Conservation (phyloP, 2,329 filamentous ascomycete genomes). For the Ceratocystiopsis brevicomis region DNA sequence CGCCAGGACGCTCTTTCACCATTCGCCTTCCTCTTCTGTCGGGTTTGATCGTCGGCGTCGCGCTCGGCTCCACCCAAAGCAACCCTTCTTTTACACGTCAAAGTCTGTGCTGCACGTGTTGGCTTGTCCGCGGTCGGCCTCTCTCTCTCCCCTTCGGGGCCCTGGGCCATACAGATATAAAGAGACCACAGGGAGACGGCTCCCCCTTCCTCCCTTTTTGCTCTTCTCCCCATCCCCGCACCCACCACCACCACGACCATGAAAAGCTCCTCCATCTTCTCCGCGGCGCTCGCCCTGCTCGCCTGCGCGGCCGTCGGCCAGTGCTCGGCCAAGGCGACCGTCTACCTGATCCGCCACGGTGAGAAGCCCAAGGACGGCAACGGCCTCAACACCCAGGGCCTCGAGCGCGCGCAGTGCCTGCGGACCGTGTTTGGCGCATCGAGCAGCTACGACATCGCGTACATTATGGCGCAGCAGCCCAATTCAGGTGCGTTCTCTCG, state of each 20-base stretch:
- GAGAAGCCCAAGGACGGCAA: slow-evolving; percentile 36
- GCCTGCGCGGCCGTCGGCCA: neutral
- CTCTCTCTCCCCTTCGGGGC: too few relatives aligned
- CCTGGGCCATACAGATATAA: too few relatives aligned
- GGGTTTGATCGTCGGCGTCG: too few relatives aligned
- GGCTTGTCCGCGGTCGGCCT: too few relatives aligned
- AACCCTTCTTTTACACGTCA: too few relatives aligned
- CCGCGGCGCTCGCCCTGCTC: neutral
- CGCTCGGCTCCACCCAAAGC: too few relatives aligned
- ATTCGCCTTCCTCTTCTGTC: too few relatives aligned
- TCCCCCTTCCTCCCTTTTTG: too few relatives aligned
- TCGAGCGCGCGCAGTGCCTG: slow-evolving; percentile 39
- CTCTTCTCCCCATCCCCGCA: too few relatives aligned
- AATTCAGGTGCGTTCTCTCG: slow-evolving; percentile 21
- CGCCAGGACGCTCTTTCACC: too few relatives aligned
- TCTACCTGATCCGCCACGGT: slow-evolving; percentile 45
- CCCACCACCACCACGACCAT: neutral
- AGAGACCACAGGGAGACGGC: too few relatives aligned
- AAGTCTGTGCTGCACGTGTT: too few relatives aligned
- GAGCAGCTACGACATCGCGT: slow-evolving; percentile 34
- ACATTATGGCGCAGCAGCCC: slow-evolving; percentile 38
- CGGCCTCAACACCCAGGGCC: slow-evolving; percentile 31
- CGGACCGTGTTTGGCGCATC: slow-evolving; percentile 32
- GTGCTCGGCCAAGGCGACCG: slow-evolving; percentile 20
- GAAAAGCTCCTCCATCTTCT: neutral